Evolutionary conservation across 2,329 filamentous ascomycete genomes (phyloP), one percentile per base, ranked within the genome.

Genomic region (Arachnomyces sp.): DNA sequence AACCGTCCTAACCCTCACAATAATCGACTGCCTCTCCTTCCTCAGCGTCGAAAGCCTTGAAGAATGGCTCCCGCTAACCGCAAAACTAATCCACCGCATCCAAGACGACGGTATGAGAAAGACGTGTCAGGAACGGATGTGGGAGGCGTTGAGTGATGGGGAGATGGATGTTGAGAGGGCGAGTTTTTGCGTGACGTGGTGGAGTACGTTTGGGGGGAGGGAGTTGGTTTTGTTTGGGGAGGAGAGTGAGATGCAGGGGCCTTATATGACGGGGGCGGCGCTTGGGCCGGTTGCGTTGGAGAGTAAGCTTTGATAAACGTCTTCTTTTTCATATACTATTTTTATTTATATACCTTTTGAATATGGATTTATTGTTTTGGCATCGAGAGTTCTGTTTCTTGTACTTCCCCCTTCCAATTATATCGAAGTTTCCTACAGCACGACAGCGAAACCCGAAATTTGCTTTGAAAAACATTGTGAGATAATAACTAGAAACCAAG

Each of bases 151-250:
- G 7, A 81, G 81, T 31, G 80, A 75, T 51, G 87, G 87, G 3
- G 87, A 94, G 65, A 84, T 95, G 78, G 88, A 95, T 61, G 82
- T 93, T 16, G 85, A 93, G 57, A 75, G 87, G 44, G 82, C 86
- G 5, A 78, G 82, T 31, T 73, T 84, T 25, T 87, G 83, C 36
- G 84, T 94, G 13, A 77, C 78, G 2, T 95, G 89, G 89, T 95
- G 89, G 89, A 84, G 80, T 64, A 65, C 77, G 59, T 59, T 74
- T 43, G 77, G 78, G 3, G 78, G 78, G 0, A 65, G 74, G 35
- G 76, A 80, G 43, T 61, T 69, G 50, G 67, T 80, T 4, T 48
- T 79, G 2, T 73, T 65, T 54, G 74, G 68, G 1, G 48, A 50
- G 4, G 44, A 50, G 28, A 40, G 56, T 4, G 51, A 63, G 31